A percentile compares a stretch with the other conserved stretches of the same genome.
Evolutionary conservation across 2,329 filamentous ascomycete species (phyloP).

Genomic region (Cryphonectria radicalis): DNA sequence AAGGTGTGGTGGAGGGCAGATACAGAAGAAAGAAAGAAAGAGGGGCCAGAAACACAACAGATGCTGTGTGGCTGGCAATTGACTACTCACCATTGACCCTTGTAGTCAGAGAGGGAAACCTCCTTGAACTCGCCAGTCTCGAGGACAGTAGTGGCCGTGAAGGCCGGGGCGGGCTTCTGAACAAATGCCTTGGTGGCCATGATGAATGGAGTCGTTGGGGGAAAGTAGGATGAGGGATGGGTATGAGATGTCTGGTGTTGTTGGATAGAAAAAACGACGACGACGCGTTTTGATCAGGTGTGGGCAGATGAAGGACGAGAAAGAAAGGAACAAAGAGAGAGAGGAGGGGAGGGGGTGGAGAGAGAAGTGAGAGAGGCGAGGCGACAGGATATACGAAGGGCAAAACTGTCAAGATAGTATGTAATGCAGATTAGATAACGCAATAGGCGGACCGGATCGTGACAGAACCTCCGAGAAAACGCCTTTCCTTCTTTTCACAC

Average conservation of each 20-base stretch:
- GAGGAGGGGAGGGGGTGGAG: neutral
- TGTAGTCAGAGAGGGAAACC: conserved; percentile 49
- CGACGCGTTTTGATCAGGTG: neutral
- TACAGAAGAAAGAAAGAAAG: too few species aligned
- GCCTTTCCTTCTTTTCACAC: neutral
- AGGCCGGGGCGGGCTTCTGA: conserved; percentile 53
- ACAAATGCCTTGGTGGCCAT: conserved; percentile 52
- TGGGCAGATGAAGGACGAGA: neutral
- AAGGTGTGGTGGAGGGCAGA: neutral
- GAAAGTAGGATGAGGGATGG: neutral
- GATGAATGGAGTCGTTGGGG: conserved; percentile 25
- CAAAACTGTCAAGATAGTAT: conserved; percentile 4
- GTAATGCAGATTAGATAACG: conserved; percentile 4
- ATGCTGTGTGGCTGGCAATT: neutral
- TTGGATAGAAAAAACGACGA: neutral
- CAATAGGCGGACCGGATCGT: neutral
- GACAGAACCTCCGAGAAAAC: conserved; percentile 1
- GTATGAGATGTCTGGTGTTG: neutral
- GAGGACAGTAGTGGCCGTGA: conserved; percentile 55
- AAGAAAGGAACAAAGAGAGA: neutral
- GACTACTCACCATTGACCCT: conserved; percentile 50
- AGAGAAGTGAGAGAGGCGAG: neutral
- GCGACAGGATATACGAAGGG: neutral
- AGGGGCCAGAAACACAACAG: neutral
- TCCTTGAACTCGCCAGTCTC: conserved; percentile 54